These are phyloP conservation scores for Geranium incanum DNA, from an alignment of 441 rosid species.

Conservation along the genomic window DNA sequence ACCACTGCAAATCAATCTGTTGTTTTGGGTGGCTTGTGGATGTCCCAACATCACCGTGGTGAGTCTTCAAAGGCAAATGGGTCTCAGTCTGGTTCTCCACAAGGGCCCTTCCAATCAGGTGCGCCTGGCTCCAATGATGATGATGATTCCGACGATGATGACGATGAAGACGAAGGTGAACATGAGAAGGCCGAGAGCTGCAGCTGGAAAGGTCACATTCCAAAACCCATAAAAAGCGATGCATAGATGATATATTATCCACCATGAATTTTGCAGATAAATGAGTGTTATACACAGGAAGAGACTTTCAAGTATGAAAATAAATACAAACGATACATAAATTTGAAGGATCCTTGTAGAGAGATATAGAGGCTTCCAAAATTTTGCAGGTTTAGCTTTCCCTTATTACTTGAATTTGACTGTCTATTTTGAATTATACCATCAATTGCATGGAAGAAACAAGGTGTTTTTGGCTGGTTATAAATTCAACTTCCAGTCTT, in stretches of 20 bases:
- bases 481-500: too few relatives aligned
- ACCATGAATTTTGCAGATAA: constrained; percentile 59
- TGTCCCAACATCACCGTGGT: constrained; percentile 48
- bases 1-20: constrained; percentile 48
- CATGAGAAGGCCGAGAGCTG: constrained; percentile 49
- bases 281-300: constrained; percentile 34
- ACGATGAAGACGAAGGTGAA: constrained; percentile 32
- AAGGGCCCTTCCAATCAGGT: constrained; percentile 74
- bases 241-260: constrained; percentile 38
- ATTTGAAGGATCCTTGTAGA: too few relatives aligned
- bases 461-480: too few relatives aligned
- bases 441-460: too few relatives aligned
- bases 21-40: constrained; percentile 70
- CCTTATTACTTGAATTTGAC: too few relatives aligned
- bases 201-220: constrained; percentile 59
- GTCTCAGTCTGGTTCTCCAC: constrained; percentile 67
- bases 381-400: too few relatives aligned
- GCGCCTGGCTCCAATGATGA: constrained; percentile 53
- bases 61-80: constrained; percentile 46
- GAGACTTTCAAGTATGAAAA: constrained; percentile 26
- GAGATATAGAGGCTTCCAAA: too few relatives aligned
- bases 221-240: constrained; percentile 36
- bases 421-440: too few relatives aligned
- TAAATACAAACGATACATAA: constrained; percentile 15
- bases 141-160: constrained; percentile 76